phyloP scores from a whole-genome alignment of 305 asterid species.

The Fraxinus sp. region DNA sequence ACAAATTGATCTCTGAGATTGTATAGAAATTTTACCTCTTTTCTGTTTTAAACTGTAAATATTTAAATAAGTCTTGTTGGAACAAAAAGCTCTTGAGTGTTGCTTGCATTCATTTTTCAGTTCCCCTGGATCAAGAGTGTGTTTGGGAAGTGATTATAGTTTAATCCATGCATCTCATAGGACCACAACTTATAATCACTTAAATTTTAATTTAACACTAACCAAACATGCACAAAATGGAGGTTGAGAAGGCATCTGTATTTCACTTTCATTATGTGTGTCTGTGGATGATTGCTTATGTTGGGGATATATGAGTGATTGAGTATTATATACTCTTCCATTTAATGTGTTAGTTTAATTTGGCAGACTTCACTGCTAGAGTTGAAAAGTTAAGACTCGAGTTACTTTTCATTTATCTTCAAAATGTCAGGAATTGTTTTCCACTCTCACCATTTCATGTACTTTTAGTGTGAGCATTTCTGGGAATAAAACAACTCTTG shows the following conservation, averaged over 20 bases:
- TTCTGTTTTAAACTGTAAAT: neutral
- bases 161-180: neutral
- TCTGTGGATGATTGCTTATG: neutral
- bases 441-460: neutral
- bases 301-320: neutral
- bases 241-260: slow-evolving; percentile 10
- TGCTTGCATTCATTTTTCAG: neutral
- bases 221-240: neutral
- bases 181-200: neutral
- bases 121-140: neutral
- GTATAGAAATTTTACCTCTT: neutral
- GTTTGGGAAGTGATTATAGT: neutral
- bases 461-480: neutral
- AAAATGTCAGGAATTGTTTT: neutral
- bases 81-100: neutral
- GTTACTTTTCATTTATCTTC: neutral
- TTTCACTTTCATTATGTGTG: neutral
- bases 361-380: neutral
- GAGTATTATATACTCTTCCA: neutral
- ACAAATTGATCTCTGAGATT: neutral
- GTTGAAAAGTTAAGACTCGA: neutral
- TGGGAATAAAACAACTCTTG: neutral
- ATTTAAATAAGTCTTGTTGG: neutral
- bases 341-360: neutral
- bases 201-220: neutral